Base-by-base conservation (phyloP, 1,284 basidiomycete genomes). In the Austroboletus niveus region DNA sequence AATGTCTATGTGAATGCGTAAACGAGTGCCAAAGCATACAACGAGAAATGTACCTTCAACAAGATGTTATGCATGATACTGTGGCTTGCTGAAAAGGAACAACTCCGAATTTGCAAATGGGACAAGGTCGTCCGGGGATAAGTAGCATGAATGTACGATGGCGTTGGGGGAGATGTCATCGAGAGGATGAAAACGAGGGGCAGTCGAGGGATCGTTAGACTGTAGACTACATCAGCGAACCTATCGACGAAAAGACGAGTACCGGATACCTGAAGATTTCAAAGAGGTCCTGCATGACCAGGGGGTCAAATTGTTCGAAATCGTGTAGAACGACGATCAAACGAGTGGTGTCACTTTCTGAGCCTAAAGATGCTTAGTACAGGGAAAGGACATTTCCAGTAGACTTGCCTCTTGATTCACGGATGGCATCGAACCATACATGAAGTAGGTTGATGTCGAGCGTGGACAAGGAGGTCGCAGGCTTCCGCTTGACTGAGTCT, bases 271-370 rank as follows among this genome's bases (percentile, higher is more conserved):
- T 87, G 72, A 79, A 85, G 24, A 89, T 83, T 51, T 84, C 77
- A 42, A 88, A 79, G 9, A 87, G 59, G 58, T 89, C 85, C 58
- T 84, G 80, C 45, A 89, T 66, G 5, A 88, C 73, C 2, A 59
- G 46, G 0, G 77, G 66, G 47, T 87, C 84, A 45, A 85, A 79
- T 60, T 82, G 80, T 60, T 90, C 87, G 57, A 90, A 87, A 47
- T 85, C 81, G 51, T 86, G 83, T 17, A 89, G 61, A 11, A 87
- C 60, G 7, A 85, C 70, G 14, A 82, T 73, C 2, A 89, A 73
- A 38, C 74, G 68, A 11, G 47, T 55, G 11, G 52, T 45, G 5
- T 54, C 24, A 12, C 47, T 38, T 38, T 55, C 49, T 39, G 56
- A 48, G 2, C 41, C 64, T 69, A 36, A 52, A 54, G 53, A 49